Evolutionary conservation across 2,329 filamentous ascomycete species (phyloP).

Genomic region (Massarina eburnea): DNA sequence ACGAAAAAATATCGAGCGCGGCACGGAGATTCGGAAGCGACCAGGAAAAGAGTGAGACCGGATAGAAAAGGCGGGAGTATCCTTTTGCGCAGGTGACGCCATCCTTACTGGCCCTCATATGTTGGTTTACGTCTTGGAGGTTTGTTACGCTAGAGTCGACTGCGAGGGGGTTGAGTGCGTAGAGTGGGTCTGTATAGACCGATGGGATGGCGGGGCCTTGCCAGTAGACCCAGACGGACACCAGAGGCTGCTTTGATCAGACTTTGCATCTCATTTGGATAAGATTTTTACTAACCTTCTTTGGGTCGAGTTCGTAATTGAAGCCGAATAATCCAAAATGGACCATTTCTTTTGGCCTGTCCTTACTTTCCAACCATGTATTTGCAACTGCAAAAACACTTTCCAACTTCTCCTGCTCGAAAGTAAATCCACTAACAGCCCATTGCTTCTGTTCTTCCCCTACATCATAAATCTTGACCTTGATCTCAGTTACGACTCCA

Average conservation of each 20-base stretch:
- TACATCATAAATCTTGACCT: constrained; percentile 9
- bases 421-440: constrained; percentile 9
- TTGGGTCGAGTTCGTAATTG: neutral
- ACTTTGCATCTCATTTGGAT: neutral
- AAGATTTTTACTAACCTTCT: constrained; percentile 11
- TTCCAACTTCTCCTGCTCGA: constrained; percentile 4
- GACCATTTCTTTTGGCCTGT: constrained; percentile 2
- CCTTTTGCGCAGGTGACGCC: constrained; percentile 20
- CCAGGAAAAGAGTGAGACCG: constrained; percentile 14
- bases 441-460: constrained; percentile 6
- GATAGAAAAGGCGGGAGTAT: constrained; percentile 9
- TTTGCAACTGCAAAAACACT: constrained; percentile 7
- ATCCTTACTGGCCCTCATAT: constrained; percentile 7
- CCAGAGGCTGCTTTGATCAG: neutral
- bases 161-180: constrained; percentile 14
- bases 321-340: constrained; percentile 4
- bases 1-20: constrained; percentile 15
- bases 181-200: constrained; percentile 18
- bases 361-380: constrained; percentile 7
- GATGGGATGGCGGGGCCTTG: constrained; percentile 10
- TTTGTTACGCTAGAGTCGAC: constrained; percentile 13
- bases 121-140: constrained; percentile 17
- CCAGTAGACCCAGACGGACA: constrained; percentile 5
- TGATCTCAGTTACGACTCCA: constrained; percentile 28
- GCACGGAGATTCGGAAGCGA: constrained; percentile 10